A percentile compares a stretch with the other conserved stretches of the same genome.
Evolutionary conservation across 1,284 basidiomycete species (phyloP).

Genomic region (Ceratobasidium sp.): DNA sequence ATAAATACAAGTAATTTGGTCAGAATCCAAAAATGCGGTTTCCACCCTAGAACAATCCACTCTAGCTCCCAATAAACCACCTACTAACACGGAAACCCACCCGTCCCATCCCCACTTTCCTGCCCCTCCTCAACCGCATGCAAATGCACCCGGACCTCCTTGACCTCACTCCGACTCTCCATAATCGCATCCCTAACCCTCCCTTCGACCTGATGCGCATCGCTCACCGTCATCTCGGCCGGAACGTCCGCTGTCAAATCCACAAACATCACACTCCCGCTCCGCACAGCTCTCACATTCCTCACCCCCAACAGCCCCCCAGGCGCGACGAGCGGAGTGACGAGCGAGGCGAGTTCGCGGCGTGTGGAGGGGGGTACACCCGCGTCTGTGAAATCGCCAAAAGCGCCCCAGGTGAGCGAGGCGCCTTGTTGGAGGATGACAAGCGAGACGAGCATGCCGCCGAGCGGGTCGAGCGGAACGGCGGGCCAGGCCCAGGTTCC

Average conservation of each 20-base stretch:
- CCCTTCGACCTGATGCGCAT: constrained; percentile 69
- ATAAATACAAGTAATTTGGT: no score
- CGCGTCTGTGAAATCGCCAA: constrained; percentile 87
- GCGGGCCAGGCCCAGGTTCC: constrained; percentile 86
- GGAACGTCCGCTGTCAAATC: constrained; percentile 79
- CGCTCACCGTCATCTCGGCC: constrained; percentile 66
- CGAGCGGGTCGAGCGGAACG: constrained; percentile 93
- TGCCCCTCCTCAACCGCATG: constrained; percentile 47
- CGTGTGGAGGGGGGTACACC: constrained; percentile 71
- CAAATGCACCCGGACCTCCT: constrained; percentile 82
- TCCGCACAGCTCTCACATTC: constrained; percentile 78
- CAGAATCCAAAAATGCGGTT: no score
- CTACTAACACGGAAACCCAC: constrained; percentile 24
- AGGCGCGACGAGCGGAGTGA: constrained; percentile 46
- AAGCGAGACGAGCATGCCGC: constrained; percentile 90
- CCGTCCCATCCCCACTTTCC: constrained; percentile 15
- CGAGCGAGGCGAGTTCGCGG: constrained; percentile 50
- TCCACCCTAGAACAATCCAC: no score
- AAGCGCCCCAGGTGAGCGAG: constrained; percentile 74
- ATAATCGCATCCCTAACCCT: constrained; percentile 71
- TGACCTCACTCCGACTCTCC: constrained; percentile 73
- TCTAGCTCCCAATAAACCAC: no score
- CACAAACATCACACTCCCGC: constrained; percentile 79
- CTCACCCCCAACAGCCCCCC: constrained; percentile 64
- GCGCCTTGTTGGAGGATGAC: constrained; percentile 91